phyloP scores from a whole-genome alignment of 1,284 basidiomycete species.

The Cystobasidium pallidum region DNA sequence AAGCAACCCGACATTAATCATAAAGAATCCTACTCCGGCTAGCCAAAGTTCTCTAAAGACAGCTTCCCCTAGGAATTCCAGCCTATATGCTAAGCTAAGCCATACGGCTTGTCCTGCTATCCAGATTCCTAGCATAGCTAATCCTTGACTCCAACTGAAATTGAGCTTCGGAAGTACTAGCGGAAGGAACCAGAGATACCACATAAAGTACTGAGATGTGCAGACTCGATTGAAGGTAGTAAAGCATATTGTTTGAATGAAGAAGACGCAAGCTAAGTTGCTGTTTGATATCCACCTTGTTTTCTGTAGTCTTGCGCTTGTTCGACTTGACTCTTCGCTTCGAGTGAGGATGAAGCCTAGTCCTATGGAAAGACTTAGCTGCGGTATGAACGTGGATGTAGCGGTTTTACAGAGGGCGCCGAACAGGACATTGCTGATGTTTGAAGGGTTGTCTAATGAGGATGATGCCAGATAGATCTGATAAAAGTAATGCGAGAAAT shows the following conservation, averaged over 20 bases:
- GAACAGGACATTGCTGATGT: conserved; percentile 49
- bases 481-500: conserved; percentile 97
- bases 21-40: conserved; percentile 72
- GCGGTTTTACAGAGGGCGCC: conserved; percentile 30
- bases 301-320: not conserved
- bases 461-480: conserved; percentile 71
- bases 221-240: conserved; percentile 98
- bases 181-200: conserved; percentile 92
- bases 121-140: conserved; percentile 68
- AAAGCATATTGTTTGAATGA: conserved; percentile 86
- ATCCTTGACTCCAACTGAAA: conserved; percentile 61
- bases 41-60: conserved; percentile 77
- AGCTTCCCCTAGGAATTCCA: conserved; percentile 80
- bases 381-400: conserved; percentile 59
- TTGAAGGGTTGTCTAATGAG: conserved; percentile 45
- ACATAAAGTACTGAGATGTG: conserved; percentile 98
- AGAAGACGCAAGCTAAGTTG: conserved; percentile 77
- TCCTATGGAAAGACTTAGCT: conserved; percentile 67
- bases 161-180: conserved; percentile 71
- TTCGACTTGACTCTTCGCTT: not conserved
- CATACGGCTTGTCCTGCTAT: conserved; percentile 72
- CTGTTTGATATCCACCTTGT: conserved; percentile 54
- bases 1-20: conserved; percentile 71
- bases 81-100: conserved; percentile 79
- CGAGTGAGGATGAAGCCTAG: conserved; percentile 66